Evolutionary conservation across 805 yeast species (phyloP).

Genomic region (Myxozyma melibiosi): DNA sequence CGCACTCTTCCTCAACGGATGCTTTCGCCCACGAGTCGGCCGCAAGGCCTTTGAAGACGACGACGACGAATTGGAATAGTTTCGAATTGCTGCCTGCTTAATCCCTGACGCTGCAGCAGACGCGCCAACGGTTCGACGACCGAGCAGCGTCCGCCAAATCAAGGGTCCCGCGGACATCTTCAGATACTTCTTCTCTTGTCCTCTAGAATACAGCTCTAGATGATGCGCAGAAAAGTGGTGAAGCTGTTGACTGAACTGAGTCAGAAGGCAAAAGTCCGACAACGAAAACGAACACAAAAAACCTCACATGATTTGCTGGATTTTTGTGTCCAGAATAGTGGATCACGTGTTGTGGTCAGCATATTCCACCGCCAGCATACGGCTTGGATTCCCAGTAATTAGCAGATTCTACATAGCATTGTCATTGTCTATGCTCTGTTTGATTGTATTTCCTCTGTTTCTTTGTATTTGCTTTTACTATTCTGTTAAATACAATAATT

Average conservation of each 20-base stretch:
- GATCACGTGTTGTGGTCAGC: no score
- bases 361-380: no score
- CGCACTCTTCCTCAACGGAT: slow-evolving; percentile 1
- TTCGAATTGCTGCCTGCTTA: not conserved
- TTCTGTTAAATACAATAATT: no score
- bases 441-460: no score
- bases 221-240: not conserved
- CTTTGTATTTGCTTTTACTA: no score
- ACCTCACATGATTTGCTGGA: no score
- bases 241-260: not conserved
- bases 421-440: no score
- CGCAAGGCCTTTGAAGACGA: slow-evolving; percentile 4
- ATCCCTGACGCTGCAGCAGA: not conserved
- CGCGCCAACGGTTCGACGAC: not conserved
- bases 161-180: slow-evolving; percentile 3
- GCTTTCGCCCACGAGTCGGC: slow-evolving; percentile 16
- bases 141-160: not conserved
- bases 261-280: not conserved
- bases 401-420: no score
- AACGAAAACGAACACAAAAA: not conserved
- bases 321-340: no score
- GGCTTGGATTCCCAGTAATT: no score
- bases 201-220: no score
- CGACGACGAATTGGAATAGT: slow-evolving; percentile 20
- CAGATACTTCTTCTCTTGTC: no score